Conservation (phyloP, 352 stramenopile species). For the Pythium grandisporangium region DNA sequence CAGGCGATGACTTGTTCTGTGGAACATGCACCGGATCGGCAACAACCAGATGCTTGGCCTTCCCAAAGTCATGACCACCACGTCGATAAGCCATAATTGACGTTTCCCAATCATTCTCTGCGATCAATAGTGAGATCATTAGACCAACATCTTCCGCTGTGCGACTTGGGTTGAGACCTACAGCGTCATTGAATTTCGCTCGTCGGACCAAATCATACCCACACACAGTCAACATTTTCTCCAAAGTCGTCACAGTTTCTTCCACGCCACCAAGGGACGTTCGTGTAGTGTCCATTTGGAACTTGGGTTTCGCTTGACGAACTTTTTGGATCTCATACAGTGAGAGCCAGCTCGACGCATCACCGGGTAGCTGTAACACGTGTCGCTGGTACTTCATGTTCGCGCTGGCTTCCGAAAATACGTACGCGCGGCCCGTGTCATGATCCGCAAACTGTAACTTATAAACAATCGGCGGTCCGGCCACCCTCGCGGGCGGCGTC, state of each 20-base stretch:
- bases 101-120: slow-evolving; percentile 3
- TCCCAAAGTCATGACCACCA: not conserved
- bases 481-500: not conserved
- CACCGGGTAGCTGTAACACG: not conserved
- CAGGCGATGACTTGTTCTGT: slow-evolving; percentile 1
- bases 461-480: not conserved
- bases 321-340: slow-evolving; percentile 4
- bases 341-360: slow-evolving; percentile 2
- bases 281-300: not conserved
- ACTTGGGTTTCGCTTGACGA: not conserved
- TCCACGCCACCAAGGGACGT: slow-evolving; percentile 1
- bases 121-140: slow-evolving; percentile 2
- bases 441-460: not conserved
- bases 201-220: not conserved
- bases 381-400: not conserved
- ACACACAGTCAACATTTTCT: slow-evolving; percentile 1
- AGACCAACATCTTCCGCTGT: slow-evolving; percentile 1
- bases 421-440: not conserved
- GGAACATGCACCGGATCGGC: slow-evolving; percentile 1
- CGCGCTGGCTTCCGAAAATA: not conserved
- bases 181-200: not conserved
- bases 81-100: not conserved
- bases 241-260: not conserved
- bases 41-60: slow-evolving; percentile 1
- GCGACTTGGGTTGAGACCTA: not conserved